phyloP scores from a whole-genome alignment of 2,329 filamentous ascomycete species.

The Pseudogymnoascus sp. region DNA sequence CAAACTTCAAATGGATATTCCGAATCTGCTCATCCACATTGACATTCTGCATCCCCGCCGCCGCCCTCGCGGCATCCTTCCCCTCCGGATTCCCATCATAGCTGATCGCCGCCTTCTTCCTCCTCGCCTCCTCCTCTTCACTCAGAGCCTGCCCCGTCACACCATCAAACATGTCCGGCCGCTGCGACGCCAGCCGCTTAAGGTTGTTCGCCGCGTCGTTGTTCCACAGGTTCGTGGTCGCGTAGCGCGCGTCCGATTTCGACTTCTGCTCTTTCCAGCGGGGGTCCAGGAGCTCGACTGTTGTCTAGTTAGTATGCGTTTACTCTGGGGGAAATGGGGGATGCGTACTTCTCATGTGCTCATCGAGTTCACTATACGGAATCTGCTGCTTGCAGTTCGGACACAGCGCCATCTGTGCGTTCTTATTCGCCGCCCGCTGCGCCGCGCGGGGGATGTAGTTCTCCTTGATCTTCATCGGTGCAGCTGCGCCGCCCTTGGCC shows the following conservation, averaged over 20 bases:
- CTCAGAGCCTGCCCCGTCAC: constrained; percentile 60
- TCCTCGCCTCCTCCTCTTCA: constrained; percentile 65
- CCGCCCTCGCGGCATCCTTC: constrained; percentile 43
- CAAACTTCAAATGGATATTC: constrained; percentile 53
- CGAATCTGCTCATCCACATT: constrained; percentile 84
- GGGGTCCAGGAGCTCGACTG: constrained; percentile 82
- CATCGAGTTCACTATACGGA: constrained; percentile 76
- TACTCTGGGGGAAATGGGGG: neutral
- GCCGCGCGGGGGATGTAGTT: constrained; percentile 86
- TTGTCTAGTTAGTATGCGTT: constrained; percentile 15
- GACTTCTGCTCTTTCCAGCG: constrained; percentile 93
- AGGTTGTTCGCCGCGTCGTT: constrained; percentile 87
- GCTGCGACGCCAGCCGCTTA: constrained; percentile 85
- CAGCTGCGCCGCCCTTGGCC: constrained; percentile 54
- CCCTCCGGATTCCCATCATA: constrained; percentile 60
- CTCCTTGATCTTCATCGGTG: constrained; percentile 81
- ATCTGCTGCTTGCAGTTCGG: constrained; percentile 91
- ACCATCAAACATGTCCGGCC: constrained; percentile 78
- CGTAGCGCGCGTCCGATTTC: constrained; percentile 75
- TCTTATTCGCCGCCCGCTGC: constrained; percentile 59
- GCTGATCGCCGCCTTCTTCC: constrained; percentile 66
- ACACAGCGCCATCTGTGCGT: constrained; percentile 66
- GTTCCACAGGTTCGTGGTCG: constrained; percentile 79
- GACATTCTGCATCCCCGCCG: constrained; percentile 54
- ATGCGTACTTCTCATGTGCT: constrained; percentile 76